Evolutionary conservation across 352 stramenopile genomes (phyloP).

Genomic region (Pythium apleroticum): DNA sequence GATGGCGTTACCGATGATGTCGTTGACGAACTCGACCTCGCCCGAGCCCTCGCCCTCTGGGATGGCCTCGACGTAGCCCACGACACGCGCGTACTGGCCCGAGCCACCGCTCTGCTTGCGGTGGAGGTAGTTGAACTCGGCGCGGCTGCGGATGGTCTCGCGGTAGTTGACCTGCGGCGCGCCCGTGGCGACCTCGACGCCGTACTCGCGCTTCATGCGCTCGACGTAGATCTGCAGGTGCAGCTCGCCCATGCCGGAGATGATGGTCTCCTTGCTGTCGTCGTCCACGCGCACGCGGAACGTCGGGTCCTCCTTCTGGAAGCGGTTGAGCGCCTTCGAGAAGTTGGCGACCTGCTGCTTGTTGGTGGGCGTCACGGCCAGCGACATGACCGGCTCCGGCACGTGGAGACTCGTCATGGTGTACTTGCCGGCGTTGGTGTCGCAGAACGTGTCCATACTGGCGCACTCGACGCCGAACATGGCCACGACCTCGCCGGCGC

Average conservation of each 20-base stretch:
- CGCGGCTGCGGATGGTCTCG: slow-evolving; percentile 93
- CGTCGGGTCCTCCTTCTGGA: slow-evolving; percentile 98
- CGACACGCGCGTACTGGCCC: slow-evolving; percentile 96
- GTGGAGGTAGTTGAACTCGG: slow-evolving; percentile 99
- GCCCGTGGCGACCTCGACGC: slow-evolving; percentile 89
- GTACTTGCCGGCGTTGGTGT: slow-evolving; percentile 87
- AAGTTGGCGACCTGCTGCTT: slow-evolving; percentile 95
- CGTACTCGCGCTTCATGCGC: slow-evolving; percentile 98
- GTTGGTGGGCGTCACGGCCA: slow-evolving; percentile 96
- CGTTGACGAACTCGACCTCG: slow-evolving; percentile 96
- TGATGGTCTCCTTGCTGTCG: slow-evolving; percentile 98
- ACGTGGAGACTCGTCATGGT: slow-evolving; percentile 98
- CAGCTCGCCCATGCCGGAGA: slow-evolving; percentile 99
- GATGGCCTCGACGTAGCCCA: slow-evolving; percentile 98
- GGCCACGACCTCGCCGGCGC: slow-evolving; percentile 95
- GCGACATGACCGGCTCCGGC: slow-evolving; percentile 97
- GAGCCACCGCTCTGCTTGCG: slow-evolving; percentile 99
- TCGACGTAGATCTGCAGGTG: slow-evolving; percentile 99
- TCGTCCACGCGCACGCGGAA: slow-evolving; percentile 95
- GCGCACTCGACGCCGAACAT: slow-evolving; percentile 99
- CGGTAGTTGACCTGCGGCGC: slow-evolving; percentile 99
- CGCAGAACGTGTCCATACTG: slow-evolving; percentile 98
- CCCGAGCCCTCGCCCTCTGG: slow-evolving; percentile 70
- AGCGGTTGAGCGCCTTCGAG: slow-evolving; percentile 95
- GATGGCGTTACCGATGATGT: slow-evolving; percentile 98